phyloP scores from a whole-genome alignment of 2,329 filamentous ascomycete species.

The Setomelanomma holmii region DNA sequence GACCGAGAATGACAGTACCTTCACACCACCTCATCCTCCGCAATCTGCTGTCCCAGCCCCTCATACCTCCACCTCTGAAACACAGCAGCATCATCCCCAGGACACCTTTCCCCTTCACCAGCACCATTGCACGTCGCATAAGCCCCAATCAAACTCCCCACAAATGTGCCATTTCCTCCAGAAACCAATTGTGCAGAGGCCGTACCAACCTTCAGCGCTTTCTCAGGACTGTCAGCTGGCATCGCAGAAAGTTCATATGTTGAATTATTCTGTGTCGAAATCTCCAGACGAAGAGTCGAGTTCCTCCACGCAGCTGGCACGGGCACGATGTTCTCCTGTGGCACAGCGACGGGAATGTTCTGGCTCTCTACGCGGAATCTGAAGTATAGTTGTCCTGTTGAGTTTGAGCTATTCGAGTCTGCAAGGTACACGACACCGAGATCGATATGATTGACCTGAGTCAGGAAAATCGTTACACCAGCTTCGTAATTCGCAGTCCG shows the following conservation, averaged over 20 bases:
- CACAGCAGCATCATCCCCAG: constrained; percentile 51
- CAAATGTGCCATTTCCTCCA: constrained; percentile 13
- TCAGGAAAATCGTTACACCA: constrained; percentile 61
- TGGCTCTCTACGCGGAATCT: constrained; percentile 34
- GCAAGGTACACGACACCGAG: constrained; percentile 41
- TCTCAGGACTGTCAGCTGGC: neutral
- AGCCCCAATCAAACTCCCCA: constrained; percentile 58
- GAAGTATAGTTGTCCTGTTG: neutral
- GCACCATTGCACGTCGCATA: constrained; percentile 62
- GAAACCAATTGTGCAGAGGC: constrained; percentile 18
- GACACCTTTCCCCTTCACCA: constrained; percentile 13
- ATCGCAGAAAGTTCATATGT: constrained; percentile 2
- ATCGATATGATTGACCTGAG: constrained; percentile 60
- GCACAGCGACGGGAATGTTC: constrained; percentile 16
- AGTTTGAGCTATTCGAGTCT: constrained; percentile 44
- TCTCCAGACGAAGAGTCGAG: constrained; percentile 31
- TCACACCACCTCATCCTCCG: neutral
- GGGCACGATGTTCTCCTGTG: constrained; percentile 17
- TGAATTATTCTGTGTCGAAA: constrained; percentile 39
- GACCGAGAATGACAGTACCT: neutral
- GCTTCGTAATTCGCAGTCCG: constrained; percentile 54
- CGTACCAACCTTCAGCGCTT: constrained; percentile 5
- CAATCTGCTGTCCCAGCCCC: constrained; percentile 9
- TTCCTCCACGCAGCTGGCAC: constrained; percentile 51
- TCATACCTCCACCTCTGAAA: constrained; percentile 58